A percentile compares a stretch with the other conserved stretches of the same genome.
These are phyloP conservation scores for Aspergillus cristatus DNA, from an alignment of 495 filamentous ascomycete species.

Conservation along the genomic window DNA sequence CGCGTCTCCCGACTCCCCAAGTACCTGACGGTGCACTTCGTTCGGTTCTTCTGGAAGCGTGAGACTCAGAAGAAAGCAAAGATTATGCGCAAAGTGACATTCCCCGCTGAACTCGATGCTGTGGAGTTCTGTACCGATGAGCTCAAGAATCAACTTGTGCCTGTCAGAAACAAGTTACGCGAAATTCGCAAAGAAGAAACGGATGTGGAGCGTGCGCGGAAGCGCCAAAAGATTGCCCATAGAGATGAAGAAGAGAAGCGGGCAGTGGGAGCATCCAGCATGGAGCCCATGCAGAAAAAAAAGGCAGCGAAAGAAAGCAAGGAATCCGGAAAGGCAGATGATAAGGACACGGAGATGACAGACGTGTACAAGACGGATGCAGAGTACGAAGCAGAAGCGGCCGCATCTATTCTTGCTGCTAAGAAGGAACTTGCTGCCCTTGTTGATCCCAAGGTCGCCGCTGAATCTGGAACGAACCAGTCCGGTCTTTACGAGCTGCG, in stretches of 20 bases:
- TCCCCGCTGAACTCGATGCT: slow-evolving; percentile 84
- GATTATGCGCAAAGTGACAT: slow-evolving; percentile 98
- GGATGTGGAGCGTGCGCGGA: slow-evolving; percentile 78
- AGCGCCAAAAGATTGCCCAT: slow-evolving; percentile 72
- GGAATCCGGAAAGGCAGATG: slow-evolving; percentile 37
- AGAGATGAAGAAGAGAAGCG: slow-evolving; percentile 49
- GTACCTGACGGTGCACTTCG: slow-evolving; percentile 93
- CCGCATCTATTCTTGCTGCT: slow-evolving; percentile 57
- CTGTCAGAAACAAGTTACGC: slow-evolving; percentile 87
- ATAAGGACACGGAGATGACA: slow-evolving; percentile 62
- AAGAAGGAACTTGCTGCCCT: slow-evolving; percentile 78
- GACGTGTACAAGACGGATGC: slow-evolving; percentile 86
- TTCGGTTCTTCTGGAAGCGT: slow-evolving; percentile 95
- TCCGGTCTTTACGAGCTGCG: slow-evolving; percentile 91
- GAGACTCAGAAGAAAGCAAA: slow-evolving; percentile 96
- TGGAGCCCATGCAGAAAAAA: slow-evolving; percentile 42
- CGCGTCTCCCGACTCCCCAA: slow-evolving; percentile 83
- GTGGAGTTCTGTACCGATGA: slow-evolving; percentile 95
- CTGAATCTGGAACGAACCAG: slow-evolving; percentile 77
- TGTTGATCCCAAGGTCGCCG: slow-evolving; percentile 58
- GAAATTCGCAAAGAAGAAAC: slow-evolving; percentile 92
- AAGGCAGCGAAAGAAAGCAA: slow-evolving; percentile 44
- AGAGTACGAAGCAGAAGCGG: slow-evolving; percentile 76
- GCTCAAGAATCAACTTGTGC: slow-evolving; percentile 70
- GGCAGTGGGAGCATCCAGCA: slow-evolving; percentile 23